phyloP scores from a whole-genome alignment of 2,329 filamentous ascomycete species.

The Phaeosphaeria sp. region DNA sequence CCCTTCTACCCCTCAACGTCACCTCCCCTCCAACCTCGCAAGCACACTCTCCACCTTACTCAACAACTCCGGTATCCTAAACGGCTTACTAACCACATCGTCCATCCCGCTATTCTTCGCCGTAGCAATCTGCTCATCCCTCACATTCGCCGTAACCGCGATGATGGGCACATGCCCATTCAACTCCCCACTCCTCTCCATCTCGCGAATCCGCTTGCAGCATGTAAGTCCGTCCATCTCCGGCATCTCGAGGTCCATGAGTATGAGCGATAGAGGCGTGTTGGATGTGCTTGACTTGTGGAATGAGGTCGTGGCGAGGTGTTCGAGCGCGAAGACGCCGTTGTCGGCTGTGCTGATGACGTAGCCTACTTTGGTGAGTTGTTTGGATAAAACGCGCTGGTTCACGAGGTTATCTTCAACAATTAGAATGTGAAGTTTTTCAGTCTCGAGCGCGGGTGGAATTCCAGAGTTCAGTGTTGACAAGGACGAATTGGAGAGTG shows the following conservation, averaged over 20 bases:
- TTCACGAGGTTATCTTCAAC: slow-evolving; percentile 50
- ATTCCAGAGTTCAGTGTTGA: not conserved
- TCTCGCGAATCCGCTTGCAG: slow-evolving; percentile 39
- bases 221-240: slow-evolving; percentile 49
- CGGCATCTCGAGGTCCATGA: slow-evolving; percentile 50
- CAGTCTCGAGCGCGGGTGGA: not conserved
- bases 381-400: slow-evolving; percentile 42
- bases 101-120: slow-evolving; percentile 46
- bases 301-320: slow-evolving; percentile 28
- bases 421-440: slow-evolving; percentile 34
- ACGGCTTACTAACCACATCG: slow-evolving; percentile 45
- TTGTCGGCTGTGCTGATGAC: slow-evolving; percentile 39
- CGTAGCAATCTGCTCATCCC: slow-evolving; percentile 40
- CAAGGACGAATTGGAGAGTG: slow-evolving; percentile 7
- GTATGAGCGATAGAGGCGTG: slow-evolving; percentile 36
- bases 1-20: not conserved
- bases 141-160: slow-evolving; percentile 47
- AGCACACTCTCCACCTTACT: slow-evolving; percentile 32
- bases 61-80: slow-evolving; percentile 41
- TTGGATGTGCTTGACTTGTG: slow-evolving; percentile 8
- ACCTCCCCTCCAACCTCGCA: slow-evolving; percentile 13
- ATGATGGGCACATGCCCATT: slow-evolving; percentile 42
- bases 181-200: slow-evolving; percentile 29
- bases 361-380: slow-evolving; percentile 42
- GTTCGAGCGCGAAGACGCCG: slow-evolving; percentile 38